Base-by-base conservation (phyloP, 169 alveolate genomes). In the Cryptosporidium canis region DNA sequence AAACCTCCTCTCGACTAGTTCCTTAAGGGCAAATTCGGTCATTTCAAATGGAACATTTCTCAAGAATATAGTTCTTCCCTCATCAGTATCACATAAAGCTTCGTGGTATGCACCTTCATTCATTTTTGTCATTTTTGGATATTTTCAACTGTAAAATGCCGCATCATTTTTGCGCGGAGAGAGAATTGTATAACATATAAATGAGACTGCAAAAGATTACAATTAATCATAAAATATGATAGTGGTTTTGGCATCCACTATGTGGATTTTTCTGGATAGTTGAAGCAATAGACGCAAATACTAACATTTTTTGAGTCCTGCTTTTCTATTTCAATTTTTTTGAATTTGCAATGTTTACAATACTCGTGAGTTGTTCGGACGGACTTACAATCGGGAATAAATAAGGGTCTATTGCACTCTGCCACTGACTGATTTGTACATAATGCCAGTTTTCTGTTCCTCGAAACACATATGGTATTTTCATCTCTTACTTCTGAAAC, bases 41-140 rank as follows among this genome's bases (percentile, higher is more conserved):
- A 61, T 77, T 43, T 61, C 87, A 55, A 77, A 77, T 11, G 87
- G 87, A 24, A 77, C 65, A 58, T 77, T 77, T 58, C 87, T 77
- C 35, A 77, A n/a, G 39, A 77, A 77, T 37, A 77, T 63, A 7
- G 87, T 77, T 61, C 27, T 77, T 3, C 87, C 72, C 18, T 77
- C 87, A 41, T 53, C 61, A 11, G 64, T 45, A 33, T 77, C 87
- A 11, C 44, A 14, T 55, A 33, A 1, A 61, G 3, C n/a, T 29
- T 61, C 33, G 21, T 27, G 29, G 12, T 11, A 14, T 27, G 31
- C 27, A 4, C n/a, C 27, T 35, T 61, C 24, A 0, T 5, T 31
- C 48, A 61, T 61, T 61, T 9, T 61, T 61, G n/a, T 31, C 1
- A 61, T 6, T 29, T 61, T 61, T 33, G 68, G 47, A 61, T 35